Evolutionary conservation across 768 basidiomycete species (phyloP).

Genomic region (Termitomyces sp.): DNA sequence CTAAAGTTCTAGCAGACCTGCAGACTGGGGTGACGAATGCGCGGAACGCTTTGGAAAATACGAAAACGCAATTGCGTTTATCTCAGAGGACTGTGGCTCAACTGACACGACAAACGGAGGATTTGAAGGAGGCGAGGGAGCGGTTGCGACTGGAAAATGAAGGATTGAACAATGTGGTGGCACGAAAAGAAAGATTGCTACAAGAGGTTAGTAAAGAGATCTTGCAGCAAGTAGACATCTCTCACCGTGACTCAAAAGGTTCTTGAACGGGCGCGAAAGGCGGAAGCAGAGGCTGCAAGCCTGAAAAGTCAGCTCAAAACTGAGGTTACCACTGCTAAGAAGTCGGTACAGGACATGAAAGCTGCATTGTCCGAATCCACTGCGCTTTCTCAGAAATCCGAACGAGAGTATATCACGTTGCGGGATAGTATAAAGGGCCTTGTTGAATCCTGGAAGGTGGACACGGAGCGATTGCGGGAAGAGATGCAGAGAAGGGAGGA

Average conservation of each 20-base stretch:
- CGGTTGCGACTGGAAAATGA: constrained; percentile 81
- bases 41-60: constrained; percentile 79
- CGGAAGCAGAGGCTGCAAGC: constrained; percentile 66
- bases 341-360: constrained; percentile 78
- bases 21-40: constrained; percentile 80
- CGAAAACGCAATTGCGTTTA: constrained; percentile 73
- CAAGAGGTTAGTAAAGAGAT: constrained; percentile 59
- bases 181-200: constrained; percentile 78
- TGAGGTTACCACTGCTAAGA: constrained; percentile 69
- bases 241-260: constrained; percentile 35
- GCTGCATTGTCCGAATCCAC: constrained; percentile 65
- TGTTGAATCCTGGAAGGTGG: constrained; percentile 66
- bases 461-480: constrained; percentile 62
- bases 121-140: constrained; percentile 83
- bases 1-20: constrained; percentile 83
- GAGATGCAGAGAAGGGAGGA: constrained; percentile 77
- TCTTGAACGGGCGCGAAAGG: constrained; percentile 80
- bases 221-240: background rate
- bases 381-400: constrained; percentile 70
- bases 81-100: constrained; percentile 82
- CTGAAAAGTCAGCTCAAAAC: constrained; percentile 70
- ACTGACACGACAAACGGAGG: constrained; percentile 80
- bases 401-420: constrained; percentile 77
- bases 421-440: constrained; percentile 73
- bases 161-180: constrained; percentile 81